A percentile compares a stretch with the other conserved stretches of the same genome.
phyloP scores from a whole-genome alignment of 768 basidiomycete species.

The Tricholoma furcatifolium region DNA sequence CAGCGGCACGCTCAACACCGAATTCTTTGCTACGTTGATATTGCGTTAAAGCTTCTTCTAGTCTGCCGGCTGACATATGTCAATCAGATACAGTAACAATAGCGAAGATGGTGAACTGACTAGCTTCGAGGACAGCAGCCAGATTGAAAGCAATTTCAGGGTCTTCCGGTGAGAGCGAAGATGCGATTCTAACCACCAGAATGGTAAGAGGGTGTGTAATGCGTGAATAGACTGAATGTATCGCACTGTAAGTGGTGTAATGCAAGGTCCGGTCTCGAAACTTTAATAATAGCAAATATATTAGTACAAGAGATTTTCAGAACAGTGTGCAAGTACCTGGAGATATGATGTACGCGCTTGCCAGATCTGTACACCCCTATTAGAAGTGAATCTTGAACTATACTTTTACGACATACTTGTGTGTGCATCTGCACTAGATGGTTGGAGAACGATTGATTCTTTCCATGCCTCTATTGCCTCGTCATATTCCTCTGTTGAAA shows the following conservation, averaged over 20 bases:
- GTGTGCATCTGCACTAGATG: conserved; percentile 83
- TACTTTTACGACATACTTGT: conserved; percentile 59
- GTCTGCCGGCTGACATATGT: conserved; percentile 57
- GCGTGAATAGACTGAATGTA: conserved; percentile 17
- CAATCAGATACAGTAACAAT: conserved; percentile 22
- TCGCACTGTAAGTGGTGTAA: conserved; percentile 78
- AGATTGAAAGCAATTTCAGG: conserved; percentile 92
- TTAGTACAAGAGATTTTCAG: conserved; percentile 6
- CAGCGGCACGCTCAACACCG: conserved; percentile 78
- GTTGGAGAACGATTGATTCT: conserved; percentile 77
- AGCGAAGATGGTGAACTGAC: conserved; percentile 42
- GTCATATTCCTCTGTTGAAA: conserved; percentile 74
- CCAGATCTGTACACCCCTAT: conserved; percentile 57
- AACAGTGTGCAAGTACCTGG: conserved; percentile 28
- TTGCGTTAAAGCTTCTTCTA: conserved; percentile 78
- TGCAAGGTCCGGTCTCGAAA: conserved; percentile 82
- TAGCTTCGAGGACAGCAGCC: conserved; percentile 87
- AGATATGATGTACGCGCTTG: conserved; percentile 87
- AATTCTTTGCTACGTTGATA: conserved; percentile 77
- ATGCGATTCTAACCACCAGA: conserved; percentile 62
- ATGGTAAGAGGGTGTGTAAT: conserved; percentile 29
- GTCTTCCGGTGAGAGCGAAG: conserved; percentile 83
- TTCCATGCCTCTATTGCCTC: conserved; percentile 86
- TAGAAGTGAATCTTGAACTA: conserved; percentile 15
- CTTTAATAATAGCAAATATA: conserved; percentile 26